Conservation (phyloP, 345 rosid genomes). For the Populus simonii region DNA sequence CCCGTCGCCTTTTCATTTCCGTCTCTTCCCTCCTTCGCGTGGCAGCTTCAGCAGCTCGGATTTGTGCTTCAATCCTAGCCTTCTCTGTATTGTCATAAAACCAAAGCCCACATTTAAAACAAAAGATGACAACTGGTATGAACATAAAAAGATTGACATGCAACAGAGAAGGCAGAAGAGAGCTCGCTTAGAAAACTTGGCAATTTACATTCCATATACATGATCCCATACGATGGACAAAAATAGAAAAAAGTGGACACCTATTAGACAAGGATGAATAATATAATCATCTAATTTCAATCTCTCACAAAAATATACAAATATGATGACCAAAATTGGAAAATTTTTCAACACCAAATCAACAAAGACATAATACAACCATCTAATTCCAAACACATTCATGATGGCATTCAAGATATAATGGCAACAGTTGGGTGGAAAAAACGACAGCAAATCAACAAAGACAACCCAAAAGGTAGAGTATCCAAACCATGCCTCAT, state of each 20-base stretch:
- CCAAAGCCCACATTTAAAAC: background rate
- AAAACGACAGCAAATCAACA: background rate
- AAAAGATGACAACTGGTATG: background rate
- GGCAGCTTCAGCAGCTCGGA: slow-evolving; percentile 64
- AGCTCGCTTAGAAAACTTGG: background rate
- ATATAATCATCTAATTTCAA: background rate
- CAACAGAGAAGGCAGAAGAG: background rate
- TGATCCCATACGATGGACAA: background rate
- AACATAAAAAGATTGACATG: background rate
- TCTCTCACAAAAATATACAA: no score
- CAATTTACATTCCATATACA: background rate
- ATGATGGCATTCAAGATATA: background rate
- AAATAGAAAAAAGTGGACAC: background rate
- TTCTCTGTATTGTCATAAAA: slow-evolving; percentile 44
- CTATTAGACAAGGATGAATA: background rate
- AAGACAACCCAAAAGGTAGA: background rate
- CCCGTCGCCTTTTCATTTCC: slow-evolving; percentile 56
- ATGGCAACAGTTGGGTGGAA: background rate
- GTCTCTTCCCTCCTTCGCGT: slow-evolving; percentile 42
- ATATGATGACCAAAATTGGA: background rate
- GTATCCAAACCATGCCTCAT: background rate
- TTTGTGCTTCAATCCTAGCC: slow-evolving; percentile 68
- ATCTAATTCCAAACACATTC: background rate
- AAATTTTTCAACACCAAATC: background rate
- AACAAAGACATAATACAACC: background rate